Conservation (phyloP, 1,284 basidiomycete species). For the Irpex sp. region DNA sequence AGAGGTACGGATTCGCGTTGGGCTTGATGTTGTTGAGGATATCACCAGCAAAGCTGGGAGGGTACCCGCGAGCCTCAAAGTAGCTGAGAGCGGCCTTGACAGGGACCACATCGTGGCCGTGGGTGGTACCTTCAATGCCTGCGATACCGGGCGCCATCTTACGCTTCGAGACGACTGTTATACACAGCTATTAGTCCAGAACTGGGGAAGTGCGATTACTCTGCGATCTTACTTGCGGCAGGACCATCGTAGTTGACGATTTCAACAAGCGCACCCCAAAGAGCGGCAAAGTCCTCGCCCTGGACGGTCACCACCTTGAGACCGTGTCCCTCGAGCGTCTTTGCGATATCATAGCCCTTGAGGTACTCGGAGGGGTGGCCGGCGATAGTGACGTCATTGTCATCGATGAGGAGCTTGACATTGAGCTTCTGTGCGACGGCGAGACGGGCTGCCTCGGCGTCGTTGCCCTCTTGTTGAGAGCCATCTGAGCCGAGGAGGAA, state of each 20-base stretch:
- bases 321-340: slow-evolving; percentile 78
- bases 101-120: slow-evolving; percentile 82
- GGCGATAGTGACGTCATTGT: slow-evolving; percentile 86
- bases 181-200: slow-evolving; percentile 5
- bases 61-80: slow-evolving; percentile 62
- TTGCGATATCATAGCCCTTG: slow-evolving; percentile 66
- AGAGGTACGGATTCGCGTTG: slow-evolving; percentile 49
- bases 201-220: background rate
- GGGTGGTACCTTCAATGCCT: slow-evolving; percentile 72
- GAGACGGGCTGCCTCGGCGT: slow-evolving; percentile 82
- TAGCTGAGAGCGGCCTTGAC: slow-evolving; percentile 75
- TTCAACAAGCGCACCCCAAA: slow-evolving; percentile 64
- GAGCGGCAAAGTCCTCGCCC: slow-evolving; percentile 74
- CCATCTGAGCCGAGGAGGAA: slow-evolving; percentile 86
- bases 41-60: slow-evolving; percentile 42
- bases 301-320: slow-evolving; percentile 69
- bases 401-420: slow-evolving; percentile 82
- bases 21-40: slow-evolving; percentile 71
- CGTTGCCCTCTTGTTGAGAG: slow-evolving; percentile 86
- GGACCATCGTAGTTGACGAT: slow-evolving; percentile 65
- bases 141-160: slow-evolving; percentile 78
- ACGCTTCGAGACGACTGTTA: slow-evolving; percentile 66
- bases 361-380: slow-evolving; percentile 84
- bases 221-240: slow-evolving; percentile 54
- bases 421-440: slow-evolving; percentile 80